Base-by-base conservation (phyloP, 2,329 filamentous ascomycete species). In the Microdochium nivale region DNA sequence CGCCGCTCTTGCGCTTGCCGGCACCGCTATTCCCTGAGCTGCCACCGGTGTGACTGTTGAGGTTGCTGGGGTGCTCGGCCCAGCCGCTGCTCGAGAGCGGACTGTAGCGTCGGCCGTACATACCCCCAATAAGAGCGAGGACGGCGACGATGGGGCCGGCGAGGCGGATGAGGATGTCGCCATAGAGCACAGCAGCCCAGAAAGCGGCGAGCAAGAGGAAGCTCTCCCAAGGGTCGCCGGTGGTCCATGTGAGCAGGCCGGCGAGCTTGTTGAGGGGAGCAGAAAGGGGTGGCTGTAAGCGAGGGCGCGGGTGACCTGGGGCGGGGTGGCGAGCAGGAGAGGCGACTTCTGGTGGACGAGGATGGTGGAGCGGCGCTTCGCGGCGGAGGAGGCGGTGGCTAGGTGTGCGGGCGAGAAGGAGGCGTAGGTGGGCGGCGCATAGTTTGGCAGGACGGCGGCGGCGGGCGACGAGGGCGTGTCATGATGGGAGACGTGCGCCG, bases 261-360 rank as follows among this genome's bases (percentile, higher is more conserved):
- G 81, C 86, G 16, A 95, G 70, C 64, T 87, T 88, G 67, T 96
- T 97, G 52, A 97, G 74, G 91, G 90, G 8, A 96, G 75, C 8
- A 99, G 76, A 65, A 96, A 97, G 0, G 94, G 91, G 65, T 99
- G 92, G 56, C 91, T 96, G 67, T 97, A 96, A 57, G 92, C 92
- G 54, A 99, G 78, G 14, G 92, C 91, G 60, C 94, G 83, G 2
- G 94, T 99, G 66, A 99, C 86, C 65, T 96, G 89, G 1, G 94
- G 94, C 44, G 94, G 94, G 10, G 94, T 99, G 16, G 92, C 90
- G 54, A 95, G 85, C 19, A 99, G 79, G 47, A 99, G 72, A 11
- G 94, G 94, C 16, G 90, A 96, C 71, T 97, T 99, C 68, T 96
- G 92, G 69, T 97, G 91, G 21, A 99, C 91, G 59, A 97, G 83